These are phyloP conservation scores for Claviceps sp. DNA, from an alignment of 2,329 filamentous ascomycete genomes.

Conservation along the genomic window DNA sequence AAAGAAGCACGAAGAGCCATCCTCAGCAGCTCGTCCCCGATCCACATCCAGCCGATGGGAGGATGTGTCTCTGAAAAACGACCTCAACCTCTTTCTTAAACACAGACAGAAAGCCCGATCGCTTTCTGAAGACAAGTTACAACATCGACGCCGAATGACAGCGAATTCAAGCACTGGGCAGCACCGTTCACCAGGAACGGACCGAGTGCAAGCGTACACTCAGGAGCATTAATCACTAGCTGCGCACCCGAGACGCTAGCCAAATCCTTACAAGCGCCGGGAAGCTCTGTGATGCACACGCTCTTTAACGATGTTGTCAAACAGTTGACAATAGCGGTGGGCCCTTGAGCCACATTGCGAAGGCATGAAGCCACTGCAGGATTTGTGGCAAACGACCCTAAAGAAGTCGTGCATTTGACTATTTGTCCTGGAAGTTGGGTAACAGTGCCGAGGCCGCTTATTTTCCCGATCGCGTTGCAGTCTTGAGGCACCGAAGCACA, in stretches of 20 bases:
- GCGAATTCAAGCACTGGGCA: background rate
- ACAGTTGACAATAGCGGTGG: background rate
- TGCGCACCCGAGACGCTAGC: background rate
- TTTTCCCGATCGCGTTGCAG: background rate
- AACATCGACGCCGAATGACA: background rate
- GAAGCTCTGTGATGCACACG: background rate
- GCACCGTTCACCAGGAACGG: background rate
- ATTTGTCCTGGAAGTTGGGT: no score
- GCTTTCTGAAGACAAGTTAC: background rate
- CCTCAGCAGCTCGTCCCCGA: no score
- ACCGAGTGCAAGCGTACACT: background rate
- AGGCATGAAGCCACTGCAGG: no score
- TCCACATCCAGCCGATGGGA: no score
- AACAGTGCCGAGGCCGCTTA: no score
- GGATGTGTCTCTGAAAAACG: no score
- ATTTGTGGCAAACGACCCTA: background rate
- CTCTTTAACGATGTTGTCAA: background rate
- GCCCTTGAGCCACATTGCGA: background rate
- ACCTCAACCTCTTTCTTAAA: no score
- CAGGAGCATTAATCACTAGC: background rate
- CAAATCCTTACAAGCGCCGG: background rate
- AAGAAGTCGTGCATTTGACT: no score
- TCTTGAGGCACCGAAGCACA: background rate
- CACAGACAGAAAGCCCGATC: background rate
- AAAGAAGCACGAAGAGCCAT: background rate